phyloP scores from a whole-genome alignment of 2,329 filamentous ascomycete species.

The Aspergillus thermomutatus region DNA sequence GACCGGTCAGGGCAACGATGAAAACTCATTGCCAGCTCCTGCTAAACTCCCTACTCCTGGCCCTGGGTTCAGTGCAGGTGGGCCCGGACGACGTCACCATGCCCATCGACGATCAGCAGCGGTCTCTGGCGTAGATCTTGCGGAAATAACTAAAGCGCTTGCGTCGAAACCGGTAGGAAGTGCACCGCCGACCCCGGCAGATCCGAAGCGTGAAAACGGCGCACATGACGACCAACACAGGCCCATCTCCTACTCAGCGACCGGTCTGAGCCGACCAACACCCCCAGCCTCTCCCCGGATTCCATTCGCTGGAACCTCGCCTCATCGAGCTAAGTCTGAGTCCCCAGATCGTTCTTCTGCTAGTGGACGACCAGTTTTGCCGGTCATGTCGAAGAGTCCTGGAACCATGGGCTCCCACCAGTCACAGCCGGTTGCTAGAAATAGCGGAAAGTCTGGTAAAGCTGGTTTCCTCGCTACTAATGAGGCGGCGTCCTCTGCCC shows the following conservation, averaged over 20 bases:
- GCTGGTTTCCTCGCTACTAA: slow-evolving; percentile 48
- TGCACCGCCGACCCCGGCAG: slow-evolving; percentile 52
- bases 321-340: slow-evolving; percentile 7
- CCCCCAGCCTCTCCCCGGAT: slow-evolving; percentile 34
- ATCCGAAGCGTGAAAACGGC: slow-evolving; percentile 28
- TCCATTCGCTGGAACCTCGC: slow-evolving; percentile 9
- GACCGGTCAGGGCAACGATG: slow-evolving; percentile 32
- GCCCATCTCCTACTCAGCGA: slow-evolving; percentile 34
- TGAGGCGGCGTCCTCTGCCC: slow-evolving; percentile 43
- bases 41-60: slow-evolving; percentile 28
- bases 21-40: slow-evolving; percentile 18
- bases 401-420: slow-evolving; percentile 68
- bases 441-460: slow-evolving; percentile 47
- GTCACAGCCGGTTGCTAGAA: slow-evolving; percentile 69
- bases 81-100: slow-evolving; percentile 64
- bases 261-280: slow-evolving; percentile 26
- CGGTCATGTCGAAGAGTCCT: slow-evolving; percentile 80
- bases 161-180: slow-evolving; percentile 53
- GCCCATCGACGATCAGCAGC: slow-evolving; percentile 76
- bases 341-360: slow-evolving; percentile 31
- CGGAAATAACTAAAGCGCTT: slow-evolving; percentile 48
- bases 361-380: slow-evolving; percentile 75
- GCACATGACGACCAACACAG: slow-evolving; percentile 27
- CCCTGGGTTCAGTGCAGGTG: slow-evolving; percentile 40
- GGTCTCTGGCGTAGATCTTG: slow-evolving; percentile 79